A percentile compares a stretch with the other conserved stretches of the same genome.
These are phyloP conservation scores for Limonium bicolor DNA, from an alignment of 148 eudicot genomes.

Conservation along the genomic window DNA sequence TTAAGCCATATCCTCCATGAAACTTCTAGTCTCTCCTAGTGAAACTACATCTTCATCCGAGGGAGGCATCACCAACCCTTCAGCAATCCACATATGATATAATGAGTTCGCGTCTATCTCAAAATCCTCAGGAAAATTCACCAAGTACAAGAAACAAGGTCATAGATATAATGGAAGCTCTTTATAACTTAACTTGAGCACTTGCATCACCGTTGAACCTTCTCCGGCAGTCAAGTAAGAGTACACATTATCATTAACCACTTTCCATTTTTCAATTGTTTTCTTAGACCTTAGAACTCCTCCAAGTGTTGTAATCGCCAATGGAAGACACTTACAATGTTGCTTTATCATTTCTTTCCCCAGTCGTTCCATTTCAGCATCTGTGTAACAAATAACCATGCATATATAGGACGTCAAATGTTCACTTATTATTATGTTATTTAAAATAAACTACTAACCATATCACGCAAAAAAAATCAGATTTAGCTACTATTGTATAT, in stretches of 20 bases:
- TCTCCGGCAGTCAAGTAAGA: background rate
- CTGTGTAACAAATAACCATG: too few relatives aligned
- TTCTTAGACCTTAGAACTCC: slow-evolving; percentile 1
- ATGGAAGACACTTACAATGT: slow-evolving; percentile 8
- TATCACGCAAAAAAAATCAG: too few relatives aligned
- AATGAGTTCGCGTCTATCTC: background rate
- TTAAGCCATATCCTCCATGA: slow-evolving; percentile 5
- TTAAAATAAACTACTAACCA: too few relatives aligned
- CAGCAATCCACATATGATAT: slow-evolving; percentile 6
- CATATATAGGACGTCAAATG: too few relatives aligned
- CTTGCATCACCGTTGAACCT: background rate
- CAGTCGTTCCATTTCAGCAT: background rate
- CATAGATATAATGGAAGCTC: slow-evolving; percentile 1
- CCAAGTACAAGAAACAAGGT: slow-evolving; percentile 4
- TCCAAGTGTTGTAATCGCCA: slow-evolving; percentile 1
- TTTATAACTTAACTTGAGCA: slow-evolving; percentile 4
- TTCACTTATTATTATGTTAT: too few relatives aligned
- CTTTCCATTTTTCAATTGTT: background rate
- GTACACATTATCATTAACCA: background rate
- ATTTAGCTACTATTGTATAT: too few relatives aligned
- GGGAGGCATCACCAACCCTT: slow-evolving; percentile 5
- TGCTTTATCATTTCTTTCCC: background rate
- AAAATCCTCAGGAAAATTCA: slow-evolving; percentile 8
- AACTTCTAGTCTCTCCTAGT: background rate
- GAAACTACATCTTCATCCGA: background rate